Evolutionary conservation across 208 protist genomes (phyloP), one percentile per base, ranked within the genome.

Genomic region (Crithidia sp.): DNA sequence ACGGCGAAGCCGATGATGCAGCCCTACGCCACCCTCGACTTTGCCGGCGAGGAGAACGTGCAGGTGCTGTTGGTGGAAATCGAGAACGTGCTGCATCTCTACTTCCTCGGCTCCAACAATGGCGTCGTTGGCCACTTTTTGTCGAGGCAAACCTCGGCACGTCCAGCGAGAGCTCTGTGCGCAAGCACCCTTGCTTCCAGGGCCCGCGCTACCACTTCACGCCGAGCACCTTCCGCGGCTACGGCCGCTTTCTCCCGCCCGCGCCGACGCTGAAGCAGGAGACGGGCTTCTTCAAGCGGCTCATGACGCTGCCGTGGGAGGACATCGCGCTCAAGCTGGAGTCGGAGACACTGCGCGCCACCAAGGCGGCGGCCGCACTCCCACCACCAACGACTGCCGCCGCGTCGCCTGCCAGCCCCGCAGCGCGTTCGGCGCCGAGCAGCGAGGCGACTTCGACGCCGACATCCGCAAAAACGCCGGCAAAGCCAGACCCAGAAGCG

Each of bases 291-390:
- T 89, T 95, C 76, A 93, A 94, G 61, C 87, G 91, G 43, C 79
- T 94, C 60, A 91, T 93, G 88, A 88, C 83, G 47, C 72, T 87
- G 16, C 88, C 91, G 55, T 95, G 88, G 87, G 88, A 94, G 74
- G 91, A 95, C 43, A 79, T 92, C 49, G 87, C 84, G 2, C 62
- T 86, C 28, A 92, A 92, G 79, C 49, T 95, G 3, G 91, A 93
- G 65, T 84, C 73, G 9, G 76, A 91, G 61, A 90, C 87, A 62
- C 77, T 94, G 50, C 76, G 81, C 39, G 67, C 75, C 19, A 76
- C 76, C 17, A 74, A 73, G 54, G 39, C 65, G 36, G 37, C 52
- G 54, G 71, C 50, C 17, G 61, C 54, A 8, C 49, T 63, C 8
- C 37, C 55, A 39, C 17, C 63, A 39, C 36, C 5, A 13, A 40